A percentile compares a stretch with the other conserved stretches of the same genome.
Evolutionary conservation across 176 grass and related monocot species (phyloP).

Genomic region (Paspalum vaginatum): DNA sequence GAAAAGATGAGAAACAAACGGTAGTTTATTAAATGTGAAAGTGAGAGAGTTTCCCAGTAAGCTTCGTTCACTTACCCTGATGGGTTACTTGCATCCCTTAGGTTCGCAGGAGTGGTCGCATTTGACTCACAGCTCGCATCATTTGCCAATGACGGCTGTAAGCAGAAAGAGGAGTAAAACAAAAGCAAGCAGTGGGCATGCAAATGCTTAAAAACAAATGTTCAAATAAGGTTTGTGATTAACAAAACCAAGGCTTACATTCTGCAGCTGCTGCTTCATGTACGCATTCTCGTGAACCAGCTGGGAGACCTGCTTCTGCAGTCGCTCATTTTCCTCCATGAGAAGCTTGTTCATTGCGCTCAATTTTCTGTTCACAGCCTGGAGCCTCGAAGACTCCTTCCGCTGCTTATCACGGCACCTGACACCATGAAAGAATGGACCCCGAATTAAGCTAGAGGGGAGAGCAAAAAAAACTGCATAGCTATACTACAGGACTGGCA

Average conservation of each 20-base stretch:
- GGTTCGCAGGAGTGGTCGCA: conserved; percentile 76
- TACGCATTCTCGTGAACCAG: conserved; percentile 85
- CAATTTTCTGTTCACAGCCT: conserved; percentile 95
- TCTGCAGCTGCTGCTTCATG: conserved; percentile 94
- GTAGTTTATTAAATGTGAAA: background rate
- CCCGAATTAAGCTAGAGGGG: background rate
- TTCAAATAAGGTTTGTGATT: background rate
- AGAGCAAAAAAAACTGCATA: background rate
- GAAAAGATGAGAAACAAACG: background rate
- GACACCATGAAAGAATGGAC: conserved; percentile 4
- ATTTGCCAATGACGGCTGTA: conserved; percentile 66
- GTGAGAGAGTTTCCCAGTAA: background rate
- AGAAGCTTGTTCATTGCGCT: conserved; percentile 98
- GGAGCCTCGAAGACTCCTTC: conserved; percentile 90
- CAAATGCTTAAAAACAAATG: background rate
- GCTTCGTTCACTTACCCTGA: conserved; percentile 67
- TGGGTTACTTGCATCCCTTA: conserved; percentile 87
- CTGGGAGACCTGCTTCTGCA: conserved; percentile 97
- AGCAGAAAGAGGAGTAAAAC: conserved; percentile 16
- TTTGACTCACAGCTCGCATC: conserved; percentile 92
- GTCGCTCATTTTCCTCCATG: conserved; percentile 97
- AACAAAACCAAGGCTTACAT: conserved; percentile 52
- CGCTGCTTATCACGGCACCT: conserved; percentile 98
- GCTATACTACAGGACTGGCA: background rate
- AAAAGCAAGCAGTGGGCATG: background rate